Conservation (phyloP, 805 yeast genomes). For the Naumovozyma castellii region DNA sequence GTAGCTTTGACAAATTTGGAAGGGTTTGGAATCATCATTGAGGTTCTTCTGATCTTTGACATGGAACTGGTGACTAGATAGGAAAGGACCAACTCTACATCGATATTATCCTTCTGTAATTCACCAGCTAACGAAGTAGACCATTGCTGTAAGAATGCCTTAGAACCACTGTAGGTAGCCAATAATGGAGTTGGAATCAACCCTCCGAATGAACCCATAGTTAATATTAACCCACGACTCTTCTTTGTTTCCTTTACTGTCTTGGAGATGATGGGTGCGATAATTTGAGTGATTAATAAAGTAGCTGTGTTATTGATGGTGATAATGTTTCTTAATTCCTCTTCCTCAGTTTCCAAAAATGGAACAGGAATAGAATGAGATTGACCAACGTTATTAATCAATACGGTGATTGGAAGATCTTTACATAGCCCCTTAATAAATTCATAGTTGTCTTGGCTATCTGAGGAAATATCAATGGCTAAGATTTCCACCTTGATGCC, state of each 20-base stretch:
- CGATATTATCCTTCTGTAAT: slow-evolving; percentile 56
- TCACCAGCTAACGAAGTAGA: slow-evolving; percentile 83
- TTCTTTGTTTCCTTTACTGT: slow-evolving; percentile 35
- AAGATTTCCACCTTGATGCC: slow-evolving; percentile 54
- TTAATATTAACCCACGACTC: slow-evolving; percentile 63
- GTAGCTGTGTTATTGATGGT: slow-evolving; percentile 82
- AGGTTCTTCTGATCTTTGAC: slow-evolving; percentile 82
- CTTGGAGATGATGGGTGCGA: slow-evolving; percentile 58
- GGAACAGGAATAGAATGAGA: slow-evolving; percentile 94
- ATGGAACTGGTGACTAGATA: slow-evolving; percentile 90
- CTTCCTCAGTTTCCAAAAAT: slow-evolving; percentile 65
- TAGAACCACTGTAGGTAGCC: slow-evolving; percentile 93
- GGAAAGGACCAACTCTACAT: slow-evolving; percentile 77
- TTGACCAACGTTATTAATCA: slow-evolving; percentile 89
- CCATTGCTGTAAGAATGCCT: slow-evolving; percentile 92
- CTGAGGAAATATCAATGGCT: slow-evolving; percentile 71
- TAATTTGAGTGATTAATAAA: slow-evolving; percentile 69
- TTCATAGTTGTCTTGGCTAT: slow-evolving; percentile 47
- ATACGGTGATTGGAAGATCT: slow-evolving; percentile 55
- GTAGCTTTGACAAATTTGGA: slow-evolving; percentile 66
- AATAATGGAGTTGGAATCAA: slow-evolving; percentile 83
- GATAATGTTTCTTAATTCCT: slow-evolving; percentile 71
- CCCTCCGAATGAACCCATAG: slow-evolving; percentile 97
- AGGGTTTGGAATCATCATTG: slow-evolving; percentile 73
- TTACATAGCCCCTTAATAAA: slow-evolving; percentile 38